These are phyloP conservation scores for Macrolepiota albuminosa DNA, from an alignment of 768 basidiomycete species.

Conservation along the genomic window DNA sequence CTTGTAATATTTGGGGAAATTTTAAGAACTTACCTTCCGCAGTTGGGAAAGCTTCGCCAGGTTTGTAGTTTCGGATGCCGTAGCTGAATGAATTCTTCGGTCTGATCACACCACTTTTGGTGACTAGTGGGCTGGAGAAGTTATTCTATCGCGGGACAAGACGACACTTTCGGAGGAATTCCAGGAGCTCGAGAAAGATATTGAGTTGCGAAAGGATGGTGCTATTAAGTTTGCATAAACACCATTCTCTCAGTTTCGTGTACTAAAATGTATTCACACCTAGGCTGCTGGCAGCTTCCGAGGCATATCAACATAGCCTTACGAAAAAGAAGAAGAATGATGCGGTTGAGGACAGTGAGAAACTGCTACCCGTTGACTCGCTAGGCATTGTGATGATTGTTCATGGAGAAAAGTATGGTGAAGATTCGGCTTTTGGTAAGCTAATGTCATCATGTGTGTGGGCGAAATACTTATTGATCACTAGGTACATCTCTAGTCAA, in stretches of 20 bases:
- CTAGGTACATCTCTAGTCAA: constrained; percentile 69
- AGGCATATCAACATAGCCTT: constrained; percentile 64
- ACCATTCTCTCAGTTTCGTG: background rate
- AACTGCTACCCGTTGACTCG: constrained; percentile 71
- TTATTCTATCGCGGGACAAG: constrained; percentile 82
- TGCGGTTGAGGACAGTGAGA: constrained; percentile 58
- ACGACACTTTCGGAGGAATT: constrained; percentile 75
- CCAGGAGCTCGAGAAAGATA: constrained; percentile 74
- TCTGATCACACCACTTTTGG: constrained; percentile 29
- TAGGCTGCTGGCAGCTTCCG: constrained; percentile 71
- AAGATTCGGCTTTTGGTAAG: constrained; percentile 68
- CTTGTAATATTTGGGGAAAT: background rate
- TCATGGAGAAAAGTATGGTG: constrained; percentile 79
- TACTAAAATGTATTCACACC: background rate
- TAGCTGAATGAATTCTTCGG: background rate
- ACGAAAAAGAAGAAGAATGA: constrained; percentile 73
- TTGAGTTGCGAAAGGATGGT: constrained; percentile 75
- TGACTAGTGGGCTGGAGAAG: constrained; percentile 82
- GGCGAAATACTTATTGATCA: background rate
- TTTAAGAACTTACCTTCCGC: background rate
- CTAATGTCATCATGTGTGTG: background rate
- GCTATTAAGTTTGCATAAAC: constrained; percentile 53
- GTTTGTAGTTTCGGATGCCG: constrained; percentile 28
- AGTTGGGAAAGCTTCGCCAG: constrained; percentile 80
- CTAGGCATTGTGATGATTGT: constrained; percentile 84